These are phyloP conservation scores for Solanum bulbocastanum DNA, from an alignment of 257 asterid species.

Conservation along the genomic window DNA sequence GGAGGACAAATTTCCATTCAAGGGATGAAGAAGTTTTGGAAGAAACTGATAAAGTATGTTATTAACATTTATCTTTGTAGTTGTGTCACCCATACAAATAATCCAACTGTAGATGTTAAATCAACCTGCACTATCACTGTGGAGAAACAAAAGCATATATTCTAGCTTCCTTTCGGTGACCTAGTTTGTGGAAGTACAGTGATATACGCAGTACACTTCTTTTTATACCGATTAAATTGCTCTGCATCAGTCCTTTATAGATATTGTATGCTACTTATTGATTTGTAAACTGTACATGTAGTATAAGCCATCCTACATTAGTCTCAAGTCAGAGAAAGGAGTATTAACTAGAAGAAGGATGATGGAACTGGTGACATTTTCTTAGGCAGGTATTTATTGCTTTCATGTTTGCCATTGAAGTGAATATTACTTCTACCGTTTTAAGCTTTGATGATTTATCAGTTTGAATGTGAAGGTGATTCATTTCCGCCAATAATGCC, in stretches of 20 bases:
- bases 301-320: not conserved
- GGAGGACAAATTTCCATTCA: constrained; percentile 77
- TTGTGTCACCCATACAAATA: not conserved
- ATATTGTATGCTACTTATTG: not conserved
- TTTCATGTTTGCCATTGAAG: not conserved
- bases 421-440: not conserved
- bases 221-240: not conserved
- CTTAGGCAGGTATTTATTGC: not conserved
- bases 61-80: not conserved
- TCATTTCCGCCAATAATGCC: not conserved
- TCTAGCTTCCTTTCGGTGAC: not conserved
- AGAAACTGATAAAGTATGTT: constrained; percentile 66
- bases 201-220: not conserved
- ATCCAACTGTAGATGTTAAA: not conserved
- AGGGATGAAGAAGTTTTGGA: constrained; percentile 62
- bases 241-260: not conserved
- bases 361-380: not conserved
- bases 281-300: not conserved
- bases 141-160: not conserved
- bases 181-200: not conserved
- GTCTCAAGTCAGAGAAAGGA: not conserved
- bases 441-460: not conserved
- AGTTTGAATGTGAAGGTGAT: not conserved
- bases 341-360: not conserved
- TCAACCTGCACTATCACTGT: not conserved